Evolutionary conservation across 2,329 filamentous ascomycete species (phyloP).

Genomic region (Colletotrichum sp.): DNA sequence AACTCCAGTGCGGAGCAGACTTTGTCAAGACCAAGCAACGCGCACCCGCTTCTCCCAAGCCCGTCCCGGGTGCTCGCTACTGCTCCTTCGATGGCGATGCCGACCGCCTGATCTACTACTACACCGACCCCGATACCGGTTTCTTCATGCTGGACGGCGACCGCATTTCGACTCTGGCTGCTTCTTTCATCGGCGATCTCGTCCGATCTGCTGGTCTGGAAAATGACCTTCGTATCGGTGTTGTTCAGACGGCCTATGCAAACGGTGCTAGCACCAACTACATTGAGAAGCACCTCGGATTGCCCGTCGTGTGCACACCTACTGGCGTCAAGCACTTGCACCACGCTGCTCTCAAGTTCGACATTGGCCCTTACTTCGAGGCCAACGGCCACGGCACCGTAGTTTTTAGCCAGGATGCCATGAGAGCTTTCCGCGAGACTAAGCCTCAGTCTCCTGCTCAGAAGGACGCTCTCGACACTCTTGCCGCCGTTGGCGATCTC

Average conservation of each 20-base stretch:
- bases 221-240: slow-evolving; percentile 84
- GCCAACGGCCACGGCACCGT: slow-evolving; percentile 98
- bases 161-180: slow-evolving; percentile 92
- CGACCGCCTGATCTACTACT: slow-evolving; percentile 95
- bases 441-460: slow-evolving; percentile 91
- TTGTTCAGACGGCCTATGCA: slow-evolving; percentile 97
- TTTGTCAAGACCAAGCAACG: slow-evolving; percentile 97
- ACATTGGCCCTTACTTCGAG: slow-evolving; percentile 98
- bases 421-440: slow-evolving; percentile 77
- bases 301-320: slow-evolving; percentile 90
- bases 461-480: slow-evolving; percentile 84
- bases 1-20: slow-evolving; percentile 82
- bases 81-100: slow-evolving; percentile 95
- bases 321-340: slow-evolving; percentile 98
- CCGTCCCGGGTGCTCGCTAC: slow-evolving; percentile 75
- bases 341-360: slow-evolving; percentile 93
- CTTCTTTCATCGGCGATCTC: slow-evolving; percentile 91
- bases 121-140: slow-evolving; percentile 77
- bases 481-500: slow-evolving; percentile 82
- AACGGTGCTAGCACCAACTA: slow-evolving; percentile 95
- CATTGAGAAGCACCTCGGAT: slow-evolving; percentile 82
- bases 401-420: slow-evolving; percentile 85
- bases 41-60: slow-evolving; percentile 82
- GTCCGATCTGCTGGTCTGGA: slow-evolving; percentile 79
- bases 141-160: slow-evolving; percentile 97